Percentiles rank a stretch among this genome's conserved stretches.
Conservation (phyloP, 352 stramenopile genomes). For the Blastocystis sp. region DNA sequence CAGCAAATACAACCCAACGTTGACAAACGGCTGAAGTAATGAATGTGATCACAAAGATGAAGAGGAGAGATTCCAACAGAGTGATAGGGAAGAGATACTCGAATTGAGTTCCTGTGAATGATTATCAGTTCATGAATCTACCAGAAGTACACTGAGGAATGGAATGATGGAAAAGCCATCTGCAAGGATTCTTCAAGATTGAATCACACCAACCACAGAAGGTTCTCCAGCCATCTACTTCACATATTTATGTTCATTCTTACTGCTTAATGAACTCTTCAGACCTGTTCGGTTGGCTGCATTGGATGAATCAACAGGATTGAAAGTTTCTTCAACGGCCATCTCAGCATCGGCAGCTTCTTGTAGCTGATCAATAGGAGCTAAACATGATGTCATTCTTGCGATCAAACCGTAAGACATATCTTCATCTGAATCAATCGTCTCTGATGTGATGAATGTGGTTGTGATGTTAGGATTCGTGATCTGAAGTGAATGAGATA, state of each 20-base stretch:
- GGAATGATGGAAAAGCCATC: conserved; percentile 7
- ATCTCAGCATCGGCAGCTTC: background rate
- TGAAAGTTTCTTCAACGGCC: conserved; percentile 6
- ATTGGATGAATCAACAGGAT: background rate
- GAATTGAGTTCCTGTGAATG: conserved; percentile 1
- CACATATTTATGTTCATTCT: background rate
- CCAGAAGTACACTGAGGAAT: conserved; percentile 29
- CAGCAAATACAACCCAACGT: background rate
- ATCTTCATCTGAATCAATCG: background rate
- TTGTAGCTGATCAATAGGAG: background rate
- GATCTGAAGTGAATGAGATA: background rate
- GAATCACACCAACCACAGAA: background rate
- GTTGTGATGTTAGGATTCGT: background rate
- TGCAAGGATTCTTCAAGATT: background rate
- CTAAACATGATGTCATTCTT: background rate
- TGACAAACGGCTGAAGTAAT: conserved; percentile 12
- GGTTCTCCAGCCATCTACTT: background rate
- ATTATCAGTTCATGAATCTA: background rate
- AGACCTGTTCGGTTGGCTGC: background rate
- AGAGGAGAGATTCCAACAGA: background rate
- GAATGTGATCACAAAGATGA: conserved; percentile 23
- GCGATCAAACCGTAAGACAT: background rate
- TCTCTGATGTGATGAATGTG: background rate
- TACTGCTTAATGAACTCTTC: background rate
- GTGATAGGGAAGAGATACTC: conserved; percentile 34